These are phyloP conservation scores for Corylus americana DNA, from an alignment of 306 rosid genomes.

Conservation along the genomic window DNA sequence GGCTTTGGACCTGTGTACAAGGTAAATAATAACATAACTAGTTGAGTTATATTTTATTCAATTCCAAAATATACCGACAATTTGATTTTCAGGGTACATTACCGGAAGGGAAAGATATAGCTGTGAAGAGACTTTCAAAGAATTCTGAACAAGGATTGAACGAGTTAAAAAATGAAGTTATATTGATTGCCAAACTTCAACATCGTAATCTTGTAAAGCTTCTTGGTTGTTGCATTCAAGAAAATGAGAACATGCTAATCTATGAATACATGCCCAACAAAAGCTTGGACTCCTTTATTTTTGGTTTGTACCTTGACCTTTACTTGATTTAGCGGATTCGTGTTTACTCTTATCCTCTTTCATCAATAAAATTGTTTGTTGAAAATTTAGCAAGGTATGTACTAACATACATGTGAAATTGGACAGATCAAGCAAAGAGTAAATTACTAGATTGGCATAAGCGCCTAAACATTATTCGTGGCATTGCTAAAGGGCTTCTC, in stretches of 20 bases:
- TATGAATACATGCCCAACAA: conserved; percentile 46
- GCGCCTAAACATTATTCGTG: conserved; percentile 25
- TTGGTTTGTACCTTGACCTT: conserved; percentile 30
- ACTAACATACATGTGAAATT: neutral
- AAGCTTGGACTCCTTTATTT: conserved; percentile 46
- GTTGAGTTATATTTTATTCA: neutral
- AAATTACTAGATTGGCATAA: conserved; percentile 26
- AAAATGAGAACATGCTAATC: conserved; percentile 34
- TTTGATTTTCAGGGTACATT: conserved; percentile 51
- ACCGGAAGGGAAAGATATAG: conserved; percentile 46
- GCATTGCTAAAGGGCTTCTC: conserved; percentile 31
- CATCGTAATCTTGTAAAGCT: conserved; percentile 52
- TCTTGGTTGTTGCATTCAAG: conserved; percentile 42
- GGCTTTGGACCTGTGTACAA: conserved; percentile 65
- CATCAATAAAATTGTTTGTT: neutral
- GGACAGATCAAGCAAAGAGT: neutral
- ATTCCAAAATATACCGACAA: conserved; percentile 6
- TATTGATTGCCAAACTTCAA: conserved; percentile 39
- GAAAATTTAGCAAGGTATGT: neutral
- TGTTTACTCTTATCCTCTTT: conserved; percentile 33
- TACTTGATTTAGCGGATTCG: neutral
- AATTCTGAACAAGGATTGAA: conserved; percentile 55
- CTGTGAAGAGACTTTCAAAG: conserved; percentile 60
- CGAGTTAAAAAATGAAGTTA: conserved; percentile 27
- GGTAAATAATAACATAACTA: conserved; percentile 28